phyloP scores from a whole-genome alignment of 73 alveolate species.

The Urostyla sp. region DNA sequence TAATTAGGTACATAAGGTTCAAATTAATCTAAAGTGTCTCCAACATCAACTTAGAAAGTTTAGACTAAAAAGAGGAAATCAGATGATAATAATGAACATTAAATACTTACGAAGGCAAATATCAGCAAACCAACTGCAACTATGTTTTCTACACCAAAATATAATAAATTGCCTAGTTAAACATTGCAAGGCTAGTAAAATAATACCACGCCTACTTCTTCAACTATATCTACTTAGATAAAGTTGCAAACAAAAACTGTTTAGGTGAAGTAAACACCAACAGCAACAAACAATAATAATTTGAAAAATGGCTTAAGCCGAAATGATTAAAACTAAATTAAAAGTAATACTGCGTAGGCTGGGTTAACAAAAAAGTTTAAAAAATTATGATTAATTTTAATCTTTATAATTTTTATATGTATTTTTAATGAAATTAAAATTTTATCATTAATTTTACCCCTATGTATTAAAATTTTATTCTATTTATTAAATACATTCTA shows the following conservation, averaged over 20 bases:
- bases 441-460: too few species aligned
- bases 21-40: constrained; percentile 7
- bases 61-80: constrained; percentile 22
- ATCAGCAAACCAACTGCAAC: neutral
- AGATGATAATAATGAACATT: neutral
- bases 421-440: too few species aligned
- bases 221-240: neutral
- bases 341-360: constrained; percentile 47
- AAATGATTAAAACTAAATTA: constrained; percentile 20
- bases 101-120: neutral
- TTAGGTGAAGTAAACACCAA: neutral
- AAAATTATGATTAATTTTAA: constrained; percentile 3
- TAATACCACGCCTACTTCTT: neutral
- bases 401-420: too few species aligned
- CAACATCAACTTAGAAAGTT: neutral
- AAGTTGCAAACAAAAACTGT: neutral
- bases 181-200: neutral
- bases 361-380: constrained; percentile 5
- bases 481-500: too few species aligned
- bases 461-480: too few species aligned
- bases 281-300: neutral
- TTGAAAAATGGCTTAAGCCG: constrained; percentile 22
- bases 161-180: neutral
- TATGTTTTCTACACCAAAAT: neutral
- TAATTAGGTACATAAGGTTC: too few species aligned